These are phyloP conservation scores for Wallemia mellicola DNA, from an alignment of 1,284 basidiomycete genomes.

Conservation along the genomic window DNA sequence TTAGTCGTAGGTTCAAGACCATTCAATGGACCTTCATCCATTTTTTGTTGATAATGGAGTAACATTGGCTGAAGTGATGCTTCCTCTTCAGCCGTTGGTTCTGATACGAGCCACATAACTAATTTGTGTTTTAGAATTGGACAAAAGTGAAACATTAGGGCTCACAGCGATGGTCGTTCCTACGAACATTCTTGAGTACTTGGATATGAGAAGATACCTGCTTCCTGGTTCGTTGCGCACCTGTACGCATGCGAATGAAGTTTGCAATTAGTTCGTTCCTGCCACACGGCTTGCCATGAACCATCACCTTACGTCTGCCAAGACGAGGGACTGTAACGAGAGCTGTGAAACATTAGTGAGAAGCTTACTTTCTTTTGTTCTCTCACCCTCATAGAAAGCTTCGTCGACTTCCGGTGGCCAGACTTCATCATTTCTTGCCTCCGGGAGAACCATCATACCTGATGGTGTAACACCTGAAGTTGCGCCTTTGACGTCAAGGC, in stretches of 20 bases:
- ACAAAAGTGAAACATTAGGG: too few relatives aligned
- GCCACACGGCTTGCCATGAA: slow-evolving; percentile 20
- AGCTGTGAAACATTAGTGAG: slow-evolving; percentile 8
- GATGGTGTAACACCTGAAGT: not conserved
- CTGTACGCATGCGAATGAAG: slow-evolving; percentile 20
- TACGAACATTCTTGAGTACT: slow-evolving; percentile 12
- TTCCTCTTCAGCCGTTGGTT: not conserved
- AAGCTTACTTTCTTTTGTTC: not conserved
- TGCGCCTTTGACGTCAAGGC: not conserved
- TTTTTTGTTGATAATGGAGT: not conserved
- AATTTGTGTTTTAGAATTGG: not conserved
- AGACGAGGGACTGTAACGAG: slow-evolving; percentile 17
- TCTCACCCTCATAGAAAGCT: not conserved
- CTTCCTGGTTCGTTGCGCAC: slow-evolving; percentile 14
- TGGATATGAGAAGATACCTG: slow-evolving; percentile 17
- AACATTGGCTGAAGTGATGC: not conserved
- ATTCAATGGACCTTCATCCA: not conserved
- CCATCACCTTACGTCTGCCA: slow-evolving; percentile 19
- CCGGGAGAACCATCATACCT: not conserved
- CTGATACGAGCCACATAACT: not conserved
- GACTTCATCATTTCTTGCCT: not conserved
- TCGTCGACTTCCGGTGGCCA: slow-evolving; percentile 1
- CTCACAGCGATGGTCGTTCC: not conserved
- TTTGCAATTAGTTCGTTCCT: slow-evolving; percentile 23
- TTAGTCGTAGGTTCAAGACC: not conserved